These are phyloP conservation scores for Trichoderma sp. DNA, from an alignment of 2,329 filamentous ascomycete genomes.

Conservation along the genomic window DNA sequence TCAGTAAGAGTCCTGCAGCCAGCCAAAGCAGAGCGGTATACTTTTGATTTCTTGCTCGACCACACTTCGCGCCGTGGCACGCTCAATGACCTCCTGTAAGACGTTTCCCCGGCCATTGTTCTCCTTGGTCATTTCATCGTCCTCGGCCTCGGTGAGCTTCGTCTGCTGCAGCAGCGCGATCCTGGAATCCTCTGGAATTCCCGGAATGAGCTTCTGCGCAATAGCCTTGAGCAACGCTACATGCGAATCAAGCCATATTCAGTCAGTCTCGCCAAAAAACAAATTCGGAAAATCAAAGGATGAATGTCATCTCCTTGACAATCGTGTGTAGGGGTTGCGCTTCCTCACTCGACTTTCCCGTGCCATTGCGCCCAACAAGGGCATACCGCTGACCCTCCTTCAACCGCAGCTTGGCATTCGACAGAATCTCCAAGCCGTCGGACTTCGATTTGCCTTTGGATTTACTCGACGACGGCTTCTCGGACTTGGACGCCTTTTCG, in stretches of 20 bases:
- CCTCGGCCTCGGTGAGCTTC: conserved; percentile 39
- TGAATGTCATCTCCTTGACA: background rate
- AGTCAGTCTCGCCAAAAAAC: background rate
- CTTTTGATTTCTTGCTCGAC: conserved; percentile 63
- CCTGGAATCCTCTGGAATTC: conserved; percentile 66
- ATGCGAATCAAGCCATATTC: background rate
- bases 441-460: conserved; percentile 51
- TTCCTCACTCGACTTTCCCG: conserved; percentile 74
- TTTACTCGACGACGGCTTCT: conserved; percentile 48
- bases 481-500: conserved; percentile 34
- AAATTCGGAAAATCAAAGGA: background rate
- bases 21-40: conserved; percentile 37
- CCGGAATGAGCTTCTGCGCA: conserved; percentile 76
- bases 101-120: conserved; percentile 47
- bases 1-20: background rate
- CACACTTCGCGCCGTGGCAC: conserved; percentile 57
- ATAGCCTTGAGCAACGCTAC: conserved; percentile 72
- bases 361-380: conserved; percentile 77
- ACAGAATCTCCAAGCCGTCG: conserved; percentile 67
- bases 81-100: conserved; percentile 68
- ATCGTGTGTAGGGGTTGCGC: background rate
- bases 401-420: conserved; percentile 68
- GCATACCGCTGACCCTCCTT: conserved; percentile 77
- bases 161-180: conserved; percentile 73
- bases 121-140: conserved; percentile 22